A percentile compares a stretch with the other conserved stretches of the same genome.
Conservation (phyloP, 352 stramenopile genomes). For the Globisporangium rhizosaccharum region DNA sequence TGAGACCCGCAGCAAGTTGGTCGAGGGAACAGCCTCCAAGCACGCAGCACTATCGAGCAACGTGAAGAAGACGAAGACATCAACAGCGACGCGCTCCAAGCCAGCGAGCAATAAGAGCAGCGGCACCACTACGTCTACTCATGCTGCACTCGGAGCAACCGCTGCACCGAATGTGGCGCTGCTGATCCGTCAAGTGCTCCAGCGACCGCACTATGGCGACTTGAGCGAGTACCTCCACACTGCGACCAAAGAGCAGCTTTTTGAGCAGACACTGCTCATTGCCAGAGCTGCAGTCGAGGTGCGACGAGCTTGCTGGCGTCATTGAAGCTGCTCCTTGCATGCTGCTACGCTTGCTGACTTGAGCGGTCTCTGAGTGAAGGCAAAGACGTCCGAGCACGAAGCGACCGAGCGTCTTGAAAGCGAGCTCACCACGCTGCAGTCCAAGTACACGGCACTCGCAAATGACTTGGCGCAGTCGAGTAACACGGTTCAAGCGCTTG, state of each 20-base stretch:
- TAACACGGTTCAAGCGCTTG: conserved; percentile 12
- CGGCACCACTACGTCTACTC: not conserved
- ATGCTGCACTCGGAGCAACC: not conserved
- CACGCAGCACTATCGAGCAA: not conserved
- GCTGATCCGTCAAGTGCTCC: conserved; percentile 45
- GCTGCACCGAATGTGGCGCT: conserved; percentile 26
- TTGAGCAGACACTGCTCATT: conserved; percentile 36
- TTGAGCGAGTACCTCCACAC: conserved; percentile 27
- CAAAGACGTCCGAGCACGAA: conserved; percentile 18
- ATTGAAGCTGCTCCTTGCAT: not conserved
- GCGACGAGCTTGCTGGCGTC: not conserved
- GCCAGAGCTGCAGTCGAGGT: conserved; percentile 43
- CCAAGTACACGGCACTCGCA: conserved; percentile 16
- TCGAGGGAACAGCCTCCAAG: not conserved
- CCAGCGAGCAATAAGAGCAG: not conserved
- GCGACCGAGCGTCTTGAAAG: conserved; percentile 15
- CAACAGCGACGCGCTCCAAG: not conserved
- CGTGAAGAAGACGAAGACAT: not conserved
- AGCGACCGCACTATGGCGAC: conserved; percentile 36
- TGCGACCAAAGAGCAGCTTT: conserved; percentile 39
- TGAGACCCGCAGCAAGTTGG: not conserved
- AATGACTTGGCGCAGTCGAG: conserved; percentile 24
- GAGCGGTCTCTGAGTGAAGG: conserved; percentile 6
- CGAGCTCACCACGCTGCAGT: conserved; percentile 19
- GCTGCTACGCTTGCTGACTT: not conserved